Evolutionary conservation across 495 filamentous ascomycete species (phyloP).

Genomic region (Talaromyces ruber): DNA sequence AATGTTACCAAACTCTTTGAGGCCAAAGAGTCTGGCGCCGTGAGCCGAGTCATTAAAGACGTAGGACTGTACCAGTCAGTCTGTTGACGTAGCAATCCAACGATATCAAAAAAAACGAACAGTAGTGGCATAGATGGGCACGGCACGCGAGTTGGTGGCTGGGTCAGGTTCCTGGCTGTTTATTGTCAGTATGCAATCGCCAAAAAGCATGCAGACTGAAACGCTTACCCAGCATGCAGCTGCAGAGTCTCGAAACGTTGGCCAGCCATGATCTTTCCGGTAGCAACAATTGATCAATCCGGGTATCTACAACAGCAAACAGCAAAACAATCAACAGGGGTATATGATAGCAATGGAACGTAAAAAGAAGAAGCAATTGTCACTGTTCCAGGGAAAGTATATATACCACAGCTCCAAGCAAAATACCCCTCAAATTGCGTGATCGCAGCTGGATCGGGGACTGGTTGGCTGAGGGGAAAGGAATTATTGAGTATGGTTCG

Average conservation of each 20-base stretch:
- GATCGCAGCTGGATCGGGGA: not conserved
- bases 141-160: conserved; percentile 82
- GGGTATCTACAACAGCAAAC: not conserved
- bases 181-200: conserved; percentile 1
- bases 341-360: not conserved
- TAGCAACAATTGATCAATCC: not conserved
- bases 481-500: too few relatives aligned
- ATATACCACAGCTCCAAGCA: not conserved
- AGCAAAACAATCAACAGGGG: not conserved
- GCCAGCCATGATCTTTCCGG: conserved; percentile 28
- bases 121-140: conserved; percentile 93
- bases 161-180: conserved; percentile 73
- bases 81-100: not conserved
- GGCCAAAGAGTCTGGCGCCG: conserved; percentile 89
- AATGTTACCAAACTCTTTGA: conserved; percentile 98
- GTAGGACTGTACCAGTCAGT: conserved; percentile 53
- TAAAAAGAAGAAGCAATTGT: not conserved
- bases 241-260: conserved; percentile 84
- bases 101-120: conserved; percentile 32
- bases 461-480: not conserved
- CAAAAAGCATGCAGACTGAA: not conserved
- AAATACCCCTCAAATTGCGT: conserved; percentile 3
- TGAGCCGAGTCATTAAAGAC: conserved; percentile 96
- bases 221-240: conserved; percentile 81
- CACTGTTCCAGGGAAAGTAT: not conserved